Percentiles rank a stretch among this genome's conserved stretches.
Conservation (phyloP, 164 flowering plant genomes). For the Nelumbo lutea region DNA sequence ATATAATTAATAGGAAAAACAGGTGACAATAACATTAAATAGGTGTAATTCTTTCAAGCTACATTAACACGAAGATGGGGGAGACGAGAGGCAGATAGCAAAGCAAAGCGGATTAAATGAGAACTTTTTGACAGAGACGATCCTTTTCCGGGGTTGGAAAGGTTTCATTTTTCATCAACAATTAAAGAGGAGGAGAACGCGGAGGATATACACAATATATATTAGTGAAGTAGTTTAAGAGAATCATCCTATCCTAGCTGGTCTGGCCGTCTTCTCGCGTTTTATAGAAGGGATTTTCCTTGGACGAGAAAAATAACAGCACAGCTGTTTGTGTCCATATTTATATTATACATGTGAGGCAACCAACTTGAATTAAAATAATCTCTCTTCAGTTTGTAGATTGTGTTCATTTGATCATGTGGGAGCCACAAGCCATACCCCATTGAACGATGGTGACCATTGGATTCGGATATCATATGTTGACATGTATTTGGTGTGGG, state of each 20-base stretch:
- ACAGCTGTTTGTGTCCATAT: background rate
- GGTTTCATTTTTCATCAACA: background rate
- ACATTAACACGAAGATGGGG: background rate
- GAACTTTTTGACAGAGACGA: background rate
- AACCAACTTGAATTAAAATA: too few relatives aligned
- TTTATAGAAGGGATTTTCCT: background rate
- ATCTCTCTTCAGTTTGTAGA: too few relatives aligned
- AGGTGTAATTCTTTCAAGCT: conserved; percentile 4
- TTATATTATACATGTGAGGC: too few relatives aligned
- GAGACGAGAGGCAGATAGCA: background rate
- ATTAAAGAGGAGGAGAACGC: background rate
- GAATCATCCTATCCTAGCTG: too few relatives aligned
- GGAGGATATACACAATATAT: background rate
- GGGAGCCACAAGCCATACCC: too few relatives aligned
- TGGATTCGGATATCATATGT: too few relatives aligned
- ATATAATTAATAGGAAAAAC: background rate
- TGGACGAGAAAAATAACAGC: background rate
- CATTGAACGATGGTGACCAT: too few relatives aligned
- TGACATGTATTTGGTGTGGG: too few relatives aligned
- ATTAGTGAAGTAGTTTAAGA: background rate
- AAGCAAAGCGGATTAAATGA: background rate
- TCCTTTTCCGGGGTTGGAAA: background rate
- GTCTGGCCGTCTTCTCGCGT: background rate
- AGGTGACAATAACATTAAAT: conserved; percentile 1
- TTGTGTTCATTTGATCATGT: too few relatives aligned